Evolutionary conservation across 805 yeast genomes (phyloP), one percentile per base, ranked within the genome.

Genomic region (Wickerhamiella australiensis): DNA sequence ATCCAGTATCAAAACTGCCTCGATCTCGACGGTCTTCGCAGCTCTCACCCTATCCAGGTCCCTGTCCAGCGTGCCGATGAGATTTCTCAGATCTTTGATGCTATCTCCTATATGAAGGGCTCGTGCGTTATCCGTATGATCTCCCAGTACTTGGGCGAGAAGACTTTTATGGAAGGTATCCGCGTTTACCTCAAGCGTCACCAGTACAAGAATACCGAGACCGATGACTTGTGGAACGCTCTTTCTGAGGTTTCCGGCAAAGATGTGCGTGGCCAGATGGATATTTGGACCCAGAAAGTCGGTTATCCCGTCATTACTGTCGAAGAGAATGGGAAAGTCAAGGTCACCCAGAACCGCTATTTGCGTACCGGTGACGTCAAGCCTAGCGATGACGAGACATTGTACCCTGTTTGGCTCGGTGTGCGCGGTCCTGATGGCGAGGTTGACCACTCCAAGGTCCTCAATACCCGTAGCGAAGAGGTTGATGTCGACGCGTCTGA

Each of bases 41-140:
- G 68, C 57, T 80, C 90, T 5, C 94, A 85, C 64, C 88, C 94
- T 5, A 78, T 85, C 52, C 84, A 83, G 65, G 94, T 85, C 7
- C 82, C 83, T 11, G 85, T 85, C n/a, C 67, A 74, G 56, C 77
- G 80, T 59, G 90, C 90, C 3, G 75, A 77, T 54, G 92, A 85
- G 57, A 80, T 85, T 54, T 83, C 81, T 62, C 88, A 85, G 67
- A 78, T 83, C 17, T 85, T 85, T 62, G 95, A 85, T 60, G 78
- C 79, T 29, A 85, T 85, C 50, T 83, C 92, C 3, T 85, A 85
- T 64, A 67, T 79, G 55, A 85, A 85, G 67, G 94, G 94, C 50
- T 83, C 87, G 5, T 80, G 88, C 22, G 71, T 82, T 25, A 78
- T 85, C 52, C 72, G 79, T 60, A 85, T 85, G 94, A 70, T 84